phyloP scores from a whole-genome alignment of 177 flowering plant species.

The Vitis hybrid region DNA sequence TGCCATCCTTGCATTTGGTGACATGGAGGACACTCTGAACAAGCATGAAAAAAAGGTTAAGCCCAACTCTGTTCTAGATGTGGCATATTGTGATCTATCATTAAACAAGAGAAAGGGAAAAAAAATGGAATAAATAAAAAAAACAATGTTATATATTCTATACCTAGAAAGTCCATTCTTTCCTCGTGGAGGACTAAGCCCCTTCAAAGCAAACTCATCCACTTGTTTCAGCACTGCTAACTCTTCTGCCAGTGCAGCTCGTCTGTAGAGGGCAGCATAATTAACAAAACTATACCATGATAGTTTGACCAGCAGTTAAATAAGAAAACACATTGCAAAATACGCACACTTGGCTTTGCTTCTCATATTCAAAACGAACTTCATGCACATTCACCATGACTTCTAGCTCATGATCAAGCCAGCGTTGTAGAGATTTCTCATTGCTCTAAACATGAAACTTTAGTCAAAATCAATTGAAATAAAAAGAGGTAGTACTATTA shows the following conservation, averaged over 20 bases:
- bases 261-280: slow-evolving; percentile 41
- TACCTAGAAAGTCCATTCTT: slow-evolving; percentile 89
- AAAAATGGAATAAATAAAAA: neutral
- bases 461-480: neutral
- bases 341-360: slow-evolving; percentile 96
- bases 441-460: slow-evolving; percentile 49
- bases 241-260: slow-evolving; percentile 95
- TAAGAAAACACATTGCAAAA: neutral
- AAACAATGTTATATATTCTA: neutral
- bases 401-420: slow-evolving; percentile 99
- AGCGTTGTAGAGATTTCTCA: slow-evolving; percentile 88
- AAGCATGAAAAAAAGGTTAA: slow-evolving; percentile 12
- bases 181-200: slow-evolving; percentile 79
- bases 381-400: slow-evolving; percentile 99
- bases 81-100: neutral
- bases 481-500: neutral
- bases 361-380: slow-evolving; percentile 96
- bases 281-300: neutral
- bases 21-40: slow-evolving; percentile 74
- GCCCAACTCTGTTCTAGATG: neutral
- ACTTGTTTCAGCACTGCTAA: slow-evolving; percentile 73
- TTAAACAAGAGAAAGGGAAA: neutral
- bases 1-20: slow-evolving; percentile 89
- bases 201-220: slow-evolving; percentile 77
- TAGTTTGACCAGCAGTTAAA: neutral